Evolutionary conservation across 164 flowering plant genomes (phyloP), one percentile per base, ranked within the genome.

Genomic region (Brasenia schreberi): DNA sequence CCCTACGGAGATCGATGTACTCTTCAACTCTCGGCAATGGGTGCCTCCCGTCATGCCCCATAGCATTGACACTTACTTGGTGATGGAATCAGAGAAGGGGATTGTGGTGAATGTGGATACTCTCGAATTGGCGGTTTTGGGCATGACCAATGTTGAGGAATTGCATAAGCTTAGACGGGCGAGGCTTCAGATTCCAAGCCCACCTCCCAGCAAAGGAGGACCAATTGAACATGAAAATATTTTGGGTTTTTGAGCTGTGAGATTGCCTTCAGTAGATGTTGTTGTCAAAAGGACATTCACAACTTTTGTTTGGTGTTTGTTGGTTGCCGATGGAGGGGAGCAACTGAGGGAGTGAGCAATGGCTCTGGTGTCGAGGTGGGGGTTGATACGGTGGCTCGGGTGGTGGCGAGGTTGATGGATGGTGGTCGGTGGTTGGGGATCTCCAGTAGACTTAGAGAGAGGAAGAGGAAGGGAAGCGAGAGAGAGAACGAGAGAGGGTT

Each of bases 221-320:
- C 44, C 62, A 0, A 69, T 93, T 39, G 96, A 93, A 56, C 84
- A 87, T 70, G 88, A 86, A 72, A 89, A 88, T 72, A 63, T 81
- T 59, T 66, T 86, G 70, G 90, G 89, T 6, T 82, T 86, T 59
- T 87, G 96, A 33, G 39, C 39, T 33, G 39, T 33, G 39, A 88
- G 78, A 78, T 78, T 93, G 64, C 98, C 98, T 66, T 88, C 92
- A 63, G 86, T 96, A 43, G 97, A 93, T 6, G 68, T 74, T 61
- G 87, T 93, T 10, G 98, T 93, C 43, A 83, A 94, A 60, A 82
- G 92, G 80, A 90, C 97, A 49, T 85, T 83, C 16, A 17, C 84
- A 59, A 45, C 64, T 71, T 80, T 86, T 33, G 39, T 33, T 33
- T 33, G 39, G 39, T 33, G 39, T 2, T 1, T 33, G 39, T 33